Conservation (phyloP, 106 monocot species). For the Platanthera zijinensis region DNA sequence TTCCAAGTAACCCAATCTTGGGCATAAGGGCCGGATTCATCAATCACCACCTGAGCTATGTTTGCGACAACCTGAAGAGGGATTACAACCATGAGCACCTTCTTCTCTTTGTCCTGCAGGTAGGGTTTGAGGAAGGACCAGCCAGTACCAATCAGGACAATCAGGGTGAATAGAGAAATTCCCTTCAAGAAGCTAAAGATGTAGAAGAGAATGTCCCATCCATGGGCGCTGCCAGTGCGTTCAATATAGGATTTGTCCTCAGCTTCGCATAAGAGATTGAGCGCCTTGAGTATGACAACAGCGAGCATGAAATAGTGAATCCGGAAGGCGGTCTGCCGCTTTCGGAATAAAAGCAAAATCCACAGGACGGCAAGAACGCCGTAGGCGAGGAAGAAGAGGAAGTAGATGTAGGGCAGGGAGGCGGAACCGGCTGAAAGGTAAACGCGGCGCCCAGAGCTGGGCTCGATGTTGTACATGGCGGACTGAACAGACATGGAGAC, state of each 20-base stretch:
- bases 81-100: slow-evolving; percentile 42
- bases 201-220: slow-evolving; percentile 94
- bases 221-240: slow-evolving; percentile 74
- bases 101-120: slow-evolving; percentile 45
- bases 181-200: slow-evolving; percentile 91
- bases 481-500: slow-evolving; percentile 59
- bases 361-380: slow-evolving; percentile 34
- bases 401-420: slow-evolving; percentile 45
- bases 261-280: slow-evolving; percentile 73
- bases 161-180: slow-evolving; percentile 67
- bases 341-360: slow-evolving; percentile 41
- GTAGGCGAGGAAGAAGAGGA: slow-evolving; percentile 52
- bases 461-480: slow-evolving; percentile 74
- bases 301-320: slow-evolving; percentile 96
- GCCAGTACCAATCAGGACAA: slow-evolving; percentile 84
- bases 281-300: slow-evolving; percentile 58
- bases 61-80: slow-evolving; percentile 46
- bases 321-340: slow-evolving; percentile 44
- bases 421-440: slow-evolving; percentile 62
- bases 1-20: slow-evolving; percentile 34
- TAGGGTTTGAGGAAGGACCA: slow-evolving; percentile 89
- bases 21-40: slow-evolving; percentile 26
- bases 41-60: slow-evolving; percentile 35
- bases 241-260: slow-evolving; percentile 76
- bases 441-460: slow-evolving; percentile 18